A percentile compares a stretch with the other conserved stretches of the same genome.
phyloP scores from a whole-genome alignment of 108 stramenopile genomes.

The Cyclotella cryptica region DNA sequence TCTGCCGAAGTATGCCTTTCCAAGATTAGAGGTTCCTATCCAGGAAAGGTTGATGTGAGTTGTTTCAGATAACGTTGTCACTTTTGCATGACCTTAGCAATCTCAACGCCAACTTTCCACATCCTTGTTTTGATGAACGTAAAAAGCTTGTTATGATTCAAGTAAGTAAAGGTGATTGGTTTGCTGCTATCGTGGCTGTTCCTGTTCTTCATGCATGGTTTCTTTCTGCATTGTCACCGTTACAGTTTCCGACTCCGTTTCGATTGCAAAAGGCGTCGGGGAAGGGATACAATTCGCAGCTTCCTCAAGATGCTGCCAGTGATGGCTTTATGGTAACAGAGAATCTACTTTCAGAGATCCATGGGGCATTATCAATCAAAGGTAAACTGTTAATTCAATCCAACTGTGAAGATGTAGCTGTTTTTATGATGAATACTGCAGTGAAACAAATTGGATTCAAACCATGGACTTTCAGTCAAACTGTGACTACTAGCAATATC shows the following conservation, averaged over 20 bases:
- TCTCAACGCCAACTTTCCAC: background rate
- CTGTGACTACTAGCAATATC: constrained; percentile 17
- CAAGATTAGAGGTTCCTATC: constrained; percentile 56
- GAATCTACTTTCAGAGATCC: constrained; percentile 47
- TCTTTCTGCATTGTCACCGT: background rate
- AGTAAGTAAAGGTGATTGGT: background rate
- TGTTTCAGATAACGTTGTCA: background rate
- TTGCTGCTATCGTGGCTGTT: background rate
- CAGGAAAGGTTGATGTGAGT: constrained; percentile 52
- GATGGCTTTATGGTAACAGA: constrained; percentile 79
- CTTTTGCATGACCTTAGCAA: background rate
- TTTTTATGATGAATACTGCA: constrained; percentile 66
- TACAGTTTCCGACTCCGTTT: constrained; percentile 85
- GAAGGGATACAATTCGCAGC: constrained; percentile 66
- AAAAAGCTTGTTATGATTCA: constrained; percentile 13
- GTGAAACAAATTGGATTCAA: constrained; percentile 48
- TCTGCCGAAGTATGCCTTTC: constrained; percentile 63
- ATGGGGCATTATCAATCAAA: constrained; percentile 25
- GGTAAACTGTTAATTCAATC: constrained; percentile 71
- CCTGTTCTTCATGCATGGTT: too few species aligned
- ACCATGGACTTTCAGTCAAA: constrained; percentile 18
- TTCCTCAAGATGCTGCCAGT: constrained; percentile 59
- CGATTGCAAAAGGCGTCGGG: constrained; percentile 26
- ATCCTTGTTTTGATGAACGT: background rate
- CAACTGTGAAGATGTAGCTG: constrained; percentile 86